A percentile compares a stretch with the other conserved stretches of the same genome.
phyloP scores from a whole-genome alignment of 345 rosid species.

The Brassica cretica region DNA sequence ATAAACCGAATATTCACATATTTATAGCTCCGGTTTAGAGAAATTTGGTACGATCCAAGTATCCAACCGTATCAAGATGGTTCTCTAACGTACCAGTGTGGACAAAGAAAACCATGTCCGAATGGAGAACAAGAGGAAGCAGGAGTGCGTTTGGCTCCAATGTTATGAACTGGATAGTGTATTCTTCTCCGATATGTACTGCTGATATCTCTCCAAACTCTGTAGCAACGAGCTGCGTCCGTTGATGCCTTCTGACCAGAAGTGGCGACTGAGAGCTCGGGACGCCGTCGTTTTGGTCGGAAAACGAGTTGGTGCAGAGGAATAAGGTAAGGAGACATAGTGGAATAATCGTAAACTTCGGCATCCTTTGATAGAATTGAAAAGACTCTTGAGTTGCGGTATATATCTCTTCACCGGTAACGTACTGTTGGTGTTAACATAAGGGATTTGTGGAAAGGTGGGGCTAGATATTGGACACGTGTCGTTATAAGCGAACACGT shows the following conservation, averaged over 20 bases:
- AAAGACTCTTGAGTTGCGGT: background rate
- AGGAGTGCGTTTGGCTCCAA: slow-evolving; percentile 75
- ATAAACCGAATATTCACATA: background rate
- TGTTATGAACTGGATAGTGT: slow-evolving; percentile 69
- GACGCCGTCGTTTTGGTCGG: slow-evolving; percentile 13
- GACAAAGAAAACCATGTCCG: slow-evolving; percentile 83
- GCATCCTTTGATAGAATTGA: slow-evolving; percentile 16
- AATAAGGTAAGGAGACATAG: slow-evolving; percentile 3
- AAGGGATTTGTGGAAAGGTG: background rate
- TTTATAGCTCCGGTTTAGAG: background rate
- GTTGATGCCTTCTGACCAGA: slow-evolving; percentile 53
- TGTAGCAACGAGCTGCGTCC: slow-evolving; percentile 47
- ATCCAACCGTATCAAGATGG: background rate
- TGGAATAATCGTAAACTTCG: slow-evolving; percentile 8
- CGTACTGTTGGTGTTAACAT: background rate
- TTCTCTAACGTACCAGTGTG: slow-evolving; percentile 50
- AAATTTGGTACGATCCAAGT: background rate
- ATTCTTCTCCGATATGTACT: slow-evolving; percentile 42
- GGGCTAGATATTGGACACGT: slow-evolving; percentile 24
- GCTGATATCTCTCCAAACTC: slow-evolving; percentile 69
- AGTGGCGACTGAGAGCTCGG: slow-evolving; percentile 19
- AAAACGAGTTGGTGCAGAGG: slow-evolving; percentile 16
- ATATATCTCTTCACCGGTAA: background rate
- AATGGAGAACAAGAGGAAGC: slow-evolving; percentile 79
- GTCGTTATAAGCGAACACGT: slow-evolving; percentile 45